Evolutionary conservation across 371 early-diverging fungal genomes (phyloP), one percentile per base, ranked within the genome.

Genomic region (Apophysomyces variabilis): DNA sequence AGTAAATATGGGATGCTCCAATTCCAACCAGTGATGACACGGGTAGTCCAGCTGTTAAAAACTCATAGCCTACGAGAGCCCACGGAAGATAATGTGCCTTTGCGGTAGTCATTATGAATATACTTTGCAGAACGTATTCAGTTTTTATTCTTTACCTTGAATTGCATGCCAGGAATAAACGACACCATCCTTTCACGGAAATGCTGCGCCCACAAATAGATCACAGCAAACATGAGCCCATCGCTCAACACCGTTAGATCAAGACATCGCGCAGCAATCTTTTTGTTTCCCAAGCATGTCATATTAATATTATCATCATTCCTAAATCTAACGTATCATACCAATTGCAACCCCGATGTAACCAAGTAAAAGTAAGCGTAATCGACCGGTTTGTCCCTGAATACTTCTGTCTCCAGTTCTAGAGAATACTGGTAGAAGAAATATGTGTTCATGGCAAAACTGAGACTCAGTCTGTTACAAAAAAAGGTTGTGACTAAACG

Each of bases 141-240:
- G 32, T 61, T 38, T 37, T 41, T 13, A 1, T 1, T 37, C 67
- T 62, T 70, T 70, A 92, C 95, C 78, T 91, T 90, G 77, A 96
- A 92, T 62, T 80, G 86, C 43, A 95, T 60, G 13, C 95, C 95
- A 80, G 93, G 90, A 84, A 94, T 86, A 74, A 95, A 93, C 0
- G 84, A 80, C 0, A 96, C 92, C 18, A 74, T 80, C 64, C 75
- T 72, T 0, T 90, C 88, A 14, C 85, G 70, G 64, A 90, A 82
- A 68, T 89, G 77, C 70, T 85, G 84, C 8, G 93, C 79, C 95
- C 95, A 95, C 37, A 95, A 76, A 58, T 92, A 93, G 36, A 89
- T 78, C 21, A 93, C 70, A 0, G 91, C 74, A 71, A 94, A 63
- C 62, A 90, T 57, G 35, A 95, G 67, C 5, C 88, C 82, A 45